Evolutionary conservation across 495 filamentous ascomycete genomes (phyloP), one percentile per base, ranked within the genome.

Genomic region (Xanthoparmelia taractica): DNA sequence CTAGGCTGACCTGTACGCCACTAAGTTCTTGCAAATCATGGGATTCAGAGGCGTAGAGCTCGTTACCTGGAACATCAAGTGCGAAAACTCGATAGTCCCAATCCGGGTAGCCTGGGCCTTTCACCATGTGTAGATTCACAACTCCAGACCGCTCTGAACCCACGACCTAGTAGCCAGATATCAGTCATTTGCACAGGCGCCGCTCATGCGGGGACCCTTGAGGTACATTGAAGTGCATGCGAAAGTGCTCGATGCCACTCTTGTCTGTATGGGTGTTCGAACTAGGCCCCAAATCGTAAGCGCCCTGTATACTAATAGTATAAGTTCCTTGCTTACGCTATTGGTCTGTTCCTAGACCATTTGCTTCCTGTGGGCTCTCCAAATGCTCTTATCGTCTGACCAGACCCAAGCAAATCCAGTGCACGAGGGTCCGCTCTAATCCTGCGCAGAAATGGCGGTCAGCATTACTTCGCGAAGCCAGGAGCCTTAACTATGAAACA

Each of bases 221-320:
- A 76, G 38, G 63, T 77, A 92, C 90, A 72, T 96, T 87, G 73
- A 98, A 98, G 58, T 89, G 87, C 81, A 98, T 90, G 54, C 80
- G 78, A 65, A 97, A 68, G 75, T 97, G 91, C 67, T 97, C 88
- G 52, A 82, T 85, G 5, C 92, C 94, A 63, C 81, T 75, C 8
- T 77, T 73, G 71, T 97, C 93, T 63, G 82, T 92, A 63, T 82
- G 82, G 1, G 80, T 69, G 0, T 77, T 85, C 11, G 87, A 87
- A 43, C 88, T 90, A 57, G 43, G 55, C 43, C 50, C 38, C 37
- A 31, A n/a, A 59, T 7, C 31, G 36, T 20, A 52, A 54, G 50
- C 29, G 25, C 29, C 59, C 34, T 45, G 40, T 47, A 57, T 61
- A 15, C 20, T 29, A 45, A 52, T 12, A 23, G 36, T 36, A 47